Base-by-base conservation (phyloP, 306 rosid species). In the Glycine latifolia region DNA sequence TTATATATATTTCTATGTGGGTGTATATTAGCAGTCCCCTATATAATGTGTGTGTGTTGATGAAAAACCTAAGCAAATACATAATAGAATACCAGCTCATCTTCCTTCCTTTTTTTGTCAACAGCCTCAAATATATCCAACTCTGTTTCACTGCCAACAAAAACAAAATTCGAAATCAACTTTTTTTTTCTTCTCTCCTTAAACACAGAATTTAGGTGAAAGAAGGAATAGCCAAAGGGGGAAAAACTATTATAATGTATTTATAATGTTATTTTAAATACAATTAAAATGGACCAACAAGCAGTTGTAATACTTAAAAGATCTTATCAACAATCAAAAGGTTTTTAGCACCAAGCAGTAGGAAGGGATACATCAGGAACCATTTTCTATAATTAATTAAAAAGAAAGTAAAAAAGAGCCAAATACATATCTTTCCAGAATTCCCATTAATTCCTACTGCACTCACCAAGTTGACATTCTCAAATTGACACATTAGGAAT, bases 101-200 rank as follows among this genome's bases (percentile, higher is more conserved):
- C 84, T 70, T 94, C 98, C 62, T 77, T 87, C 80, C 99, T 91
- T 78, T 83, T 91, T 81, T 85, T 88, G 89, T 96, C 99, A 78
- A 96, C 85, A 47, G 94, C 90, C 89, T 96, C 99, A 76, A 96
- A 96, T 66, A 91, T 90, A 85, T 96, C 99, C 77, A 96, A 79
- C 90, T 96, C 99, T 43, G 97, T 48, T 90, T 94, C 99, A 86
- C 99, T 96, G 94, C 87, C 79, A 72, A 78, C 53, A 62, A 77
- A 85, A 76, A 70, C 66, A 79, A 61, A 50, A 81, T 41, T 67
- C 54, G n/a, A 4, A 53, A 77, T 77, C 70, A 75, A 67, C 39
- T 47, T 31, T 73, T 48, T 35, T 8, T 6, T 46, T 31, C 33
- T 77, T 49, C 44, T 35, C 14, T 67, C 15, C 69, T 48, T 80